Evolutionary conservation across 2,329 filamentous ascomycete species (phyloP).

Genomic region (Metarhizium rileyi): DNA sequence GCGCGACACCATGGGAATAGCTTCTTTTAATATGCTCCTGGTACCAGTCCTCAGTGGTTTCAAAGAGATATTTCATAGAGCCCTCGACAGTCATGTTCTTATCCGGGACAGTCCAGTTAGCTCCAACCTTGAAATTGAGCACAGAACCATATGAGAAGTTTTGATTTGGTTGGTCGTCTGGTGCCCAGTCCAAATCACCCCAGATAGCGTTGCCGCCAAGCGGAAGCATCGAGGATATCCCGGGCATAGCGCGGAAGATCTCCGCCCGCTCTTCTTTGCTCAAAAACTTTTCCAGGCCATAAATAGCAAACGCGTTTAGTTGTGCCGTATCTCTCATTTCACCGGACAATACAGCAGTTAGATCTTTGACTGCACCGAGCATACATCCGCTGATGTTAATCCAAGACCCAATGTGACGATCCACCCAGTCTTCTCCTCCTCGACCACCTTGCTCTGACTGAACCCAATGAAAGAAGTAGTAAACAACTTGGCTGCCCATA

Average conservation of each 20-base stretch:
- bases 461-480: constrained; percentile 75
- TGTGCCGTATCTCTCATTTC: constrained; percentile 99
- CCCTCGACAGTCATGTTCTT: constrained; percentile 73
- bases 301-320: constrained; percentile 91
- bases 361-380: constrained; percentile 85
- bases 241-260: constrained; percentile 94
- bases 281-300: constrained; percentile 91
- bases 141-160: constrained; percentile 68
- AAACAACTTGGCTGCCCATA: constrained; percentile 93
- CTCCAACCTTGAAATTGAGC: constrained; percentile 66
- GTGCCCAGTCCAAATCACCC: constrained; percentile 80
- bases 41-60: constrained; percentile 81
- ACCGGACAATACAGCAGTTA: constrained; percentile 83
- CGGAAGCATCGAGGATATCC: constrained; percentile 91
- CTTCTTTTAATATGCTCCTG: constrained; percentile 57
- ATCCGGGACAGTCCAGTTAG: constrained; percentile 53
- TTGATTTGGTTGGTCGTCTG: constrained; percentile 72
- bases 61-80: constrained; percentile 68
- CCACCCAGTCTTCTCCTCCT: constrained; percentile 82
- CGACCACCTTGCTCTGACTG: constrained; percentile 68
- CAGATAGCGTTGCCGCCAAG: constrained; percentile 91
- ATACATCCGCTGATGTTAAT: constrained; percentile 98
- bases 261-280: constrained; percentile 84
- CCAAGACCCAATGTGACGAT: constrained; percentile 83
- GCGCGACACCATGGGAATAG: constrained; percentile 85